Evolutionary conservation across 1,284 basidiomycete species (phyloP), one percentile per base, ranked within the genome.

Genomic region (Lignosus rhinocerotis): DNA sequence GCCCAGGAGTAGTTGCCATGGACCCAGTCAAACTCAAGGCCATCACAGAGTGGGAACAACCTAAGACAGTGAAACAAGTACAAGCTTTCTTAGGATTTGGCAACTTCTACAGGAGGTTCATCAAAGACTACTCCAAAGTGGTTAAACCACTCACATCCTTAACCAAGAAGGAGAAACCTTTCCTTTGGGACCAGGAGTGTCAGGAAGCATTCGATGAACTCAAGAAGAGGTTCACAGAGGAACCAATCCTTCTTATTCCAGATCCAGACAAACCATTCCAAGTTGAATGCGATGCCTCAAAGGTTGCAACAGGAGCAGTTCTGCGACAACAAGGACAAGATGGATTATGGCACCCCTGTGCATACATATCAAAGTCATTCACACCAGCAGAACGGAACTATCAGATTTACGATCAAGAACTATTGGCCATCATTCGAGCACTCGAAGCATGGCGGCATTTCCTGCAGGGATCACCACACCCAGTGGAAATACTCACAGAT

Each of bases 361-460:
- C 69, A 3, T 74, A 67, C 57, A 45, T 69, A 3, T 76, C 72
- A 0, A 66, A 73, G 52, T 33, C 66, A 0, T 57, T 79, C 11
- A 66, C 65, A 30, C 56, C 62, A 36, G 55, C 65, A 2, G 66
- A 75, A 66, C 50, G 67, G 6, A 83, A 82, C 61, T 83, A 81
- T 64, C 69, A 75, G 19, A 77, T 79, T 36, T 74, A 80, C 62
- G 76, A 85, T 62, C 70, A 75, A 54, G 80, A 85, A 69, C 54
- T 84, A 16, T 41, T 82, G 0, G 73, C 75, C 0, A 73, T 80
- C 17, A 70, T 78, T 7, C 8, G 58, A n/a, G 60, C 70, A 0
- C 58, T 77, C 11, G 61, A 72, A 12, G 58, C 67, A 38, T 79
- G 74, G 75, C 48, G 67, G 14, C 70, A 71, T 21, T 68, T 68